Percentiles rank a stretch among this genome's conserved stretches.
Evolutionary conservation across 2,329 filamentous ascomycete genomes (phyloP).

Genomic region (Aulographum hederae): DNA sequence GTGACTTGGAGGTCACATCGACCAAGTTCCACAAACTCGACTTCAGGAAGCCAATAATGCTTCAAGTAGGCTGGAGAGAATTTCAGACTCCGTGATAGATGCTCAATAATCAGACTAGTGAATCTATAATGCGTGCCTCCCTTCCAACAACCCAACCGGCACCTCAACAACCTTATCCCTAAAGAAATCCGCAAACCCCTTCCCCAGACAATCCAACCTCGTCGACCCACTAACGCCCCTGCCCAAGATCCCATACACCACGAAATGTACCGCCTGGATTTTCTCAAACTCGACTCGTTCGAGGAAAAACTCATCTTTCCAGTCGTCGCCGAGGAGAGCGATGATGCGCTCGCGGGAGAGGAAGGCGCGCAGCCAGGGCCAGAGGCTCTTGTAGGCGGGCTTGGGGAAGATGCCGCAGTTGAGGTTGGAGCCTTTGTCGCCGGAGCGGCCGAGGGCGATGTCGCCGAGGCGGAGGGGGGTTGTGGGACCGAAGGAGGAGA

Average conservation of each 20-base stretch:
- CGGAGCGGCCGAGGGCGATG: conserved; percentile 17
- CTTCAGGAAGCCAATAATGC: too few relatives aligned
- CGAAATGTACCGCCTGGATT: conserved; percentile 26
- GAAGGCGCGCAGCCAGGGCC: conserved; percentile 19
- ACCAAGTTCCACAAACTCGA: too few relatives aligned
- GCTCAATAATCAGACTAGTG: too few relatives aligned
- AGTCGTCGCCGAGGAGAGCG: conserved; percentile 23
- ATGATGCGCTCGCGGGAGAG: conserved; percentile 18
- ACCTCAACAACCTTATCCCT: conserved; percentile 24
- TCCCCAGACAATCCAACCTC: conserved; percentile 30
- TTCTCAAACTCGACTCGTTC: conserved; percentile 27
- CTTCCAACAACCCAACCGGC: conserved; percentile 15
- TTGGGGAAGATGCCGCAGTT: conserved; percentile 21
- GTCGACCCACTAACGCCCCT: conserved; percentile 29
- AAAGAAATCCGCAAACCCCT: conserved; percentile 34
- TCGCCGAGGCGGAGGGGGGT: conserved; percentile 15
- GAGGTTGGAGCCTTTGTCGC: conserved; percentile 18
- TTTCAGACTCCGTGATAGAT: too few relatives aligned
- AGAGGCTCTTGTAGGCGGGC: conserved; percentile 16
- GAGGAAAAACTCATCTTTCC: conserved; percentile 20
- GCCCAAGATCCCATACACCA: conserved; percentile 28
- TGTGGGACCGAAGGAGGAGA: conserved; percentile 8
- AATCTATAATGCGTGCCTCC: too few relatives aligned
- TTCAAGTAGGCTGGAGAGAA: too few relatives aligned
- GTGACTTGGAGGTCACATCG: too few relatives aligned